Evolutionary conservation across 768 basidiomycete species (phyloP).

Genomic region (Tephrocybe sp.): DNA sequence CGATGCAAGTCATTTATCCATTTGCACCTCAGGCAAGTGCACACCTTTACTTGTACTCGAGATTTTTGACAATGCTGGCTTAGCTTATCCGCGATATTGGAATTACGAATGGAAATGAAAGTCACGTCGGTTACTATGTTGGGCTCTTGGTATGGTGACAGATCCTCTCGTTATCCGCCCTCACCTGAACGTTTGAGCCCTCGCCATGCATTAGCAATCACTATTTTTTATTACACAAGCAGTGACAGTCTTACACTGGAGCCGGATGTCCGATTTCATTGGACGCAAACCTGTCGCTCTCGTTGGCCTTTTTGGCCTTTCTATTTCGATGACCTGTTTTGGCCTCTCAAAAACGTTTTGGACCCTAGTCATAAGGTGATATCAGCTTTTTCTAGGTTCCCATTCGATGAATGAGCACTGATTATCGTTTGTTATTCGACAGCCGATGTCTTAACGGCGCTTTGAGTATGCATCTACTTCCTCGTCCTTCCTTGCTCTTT

Average conservation of each 20-base stretch:
- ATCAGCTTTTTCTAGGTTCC: background rate
- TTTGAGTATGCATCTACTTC: slow-evolving; percentile 44
- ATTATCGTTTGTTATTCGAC: background rate
- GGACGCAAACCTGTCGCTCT: slow-evolving; percentile 80
- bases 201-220: slow-evolving; percentile 53
- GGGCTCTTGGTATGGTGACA: slow-evolving; percentile 58
- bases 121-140: slow-evolving; percentile 75
- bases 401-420: background rate
- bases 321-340: slow-evolving; percentile 70
- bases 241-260: slow-evolving; percentile 72
- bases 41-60: background rate
- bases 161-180: background rate
- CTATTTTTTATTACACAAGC: slow-evolving; percentile 79
- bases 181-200: background rate
- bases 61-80: slow-evolving; percentile 21
- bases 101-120: slow-evolving; percentile 71
- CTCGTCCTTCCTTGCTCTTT: background rate
- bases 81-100: slow-evolving; percentile 69
- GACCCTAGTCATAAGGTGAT: slow-evolving; percentile 54
- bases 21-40: slow-evolving; percentile 63
- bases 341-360: slow-evolving; percentile 69
- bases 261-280: slow-evolving; percentile 64
- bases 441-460: slow-evolving; percentile 73
- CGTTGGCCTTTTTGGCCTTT: slow-evolving; percentile 59
- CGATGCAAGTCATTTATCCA: slow-evolving; percentile 72